Evolutionary conservation across 495 filamentous ascomycete genomes (phyloP).

Genomic region (Sordaria brevicollis): DNA sequence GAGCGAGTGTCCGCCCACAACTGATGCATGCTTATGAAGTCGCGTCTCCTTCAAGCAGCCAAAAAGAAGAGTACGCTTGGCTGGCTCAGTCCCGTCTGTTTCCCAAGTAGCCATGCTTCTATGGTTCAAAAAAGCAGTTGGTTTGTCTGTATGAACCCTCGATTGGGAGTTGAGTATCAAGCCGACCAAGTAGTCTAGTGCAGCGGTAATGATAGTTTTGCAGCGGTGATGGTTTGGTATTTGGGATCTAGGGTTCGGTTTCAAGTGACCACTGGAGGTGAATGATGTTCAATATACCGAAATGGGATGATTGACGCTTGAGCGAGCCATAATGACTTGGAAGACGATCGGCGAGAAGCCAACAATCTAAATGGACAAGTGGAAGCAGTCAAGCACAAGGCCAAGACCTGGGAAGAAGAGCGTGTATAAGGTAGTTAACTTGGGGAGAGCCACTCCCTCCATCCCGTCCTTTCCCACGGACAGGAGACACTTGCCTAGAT

Average conservation of each 20-base stretch:
- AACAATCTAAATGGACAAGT: not conserved
- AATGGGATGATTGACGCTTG: not conserved
- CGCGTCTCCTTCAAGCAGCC: not conserved
- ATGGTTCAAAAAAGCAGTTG: not conserved
- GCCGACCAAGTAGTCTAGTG: too few species aligned
- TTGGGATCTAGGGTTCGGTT: too few species aligned
- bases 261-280: too few species aligned
- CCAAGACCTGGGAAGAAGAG: too few species aligned
- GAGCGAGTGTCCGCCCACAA: not conserved
- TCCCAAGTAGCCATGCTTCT: not conserved
- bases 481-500: not conserved
- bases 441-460: too few species aligned
- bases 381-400: not conserved
- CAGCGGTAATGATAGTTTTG: too few species aligned
- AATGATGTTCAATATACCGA: not conserved
- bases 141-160: not conserved
- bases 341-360: not conserved
- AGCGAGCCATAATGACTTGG: not conserved
- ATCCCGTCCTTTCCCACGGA: not conserved
- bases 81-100: not conserved
- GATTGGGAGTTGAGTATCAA: not conserved
- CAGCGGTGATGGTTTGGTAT: too few species aligned
- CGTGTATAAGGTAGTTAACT: too few species aligned
- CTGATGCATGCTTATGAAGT: not conserved
- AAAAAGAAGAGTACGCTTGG: not conserved